Evolutionary conservation across 176 grass and related monocot species (phyloP), one percentile per base, ranked within the genome.

Genomic region (Oryza brachyantha): DNA sequence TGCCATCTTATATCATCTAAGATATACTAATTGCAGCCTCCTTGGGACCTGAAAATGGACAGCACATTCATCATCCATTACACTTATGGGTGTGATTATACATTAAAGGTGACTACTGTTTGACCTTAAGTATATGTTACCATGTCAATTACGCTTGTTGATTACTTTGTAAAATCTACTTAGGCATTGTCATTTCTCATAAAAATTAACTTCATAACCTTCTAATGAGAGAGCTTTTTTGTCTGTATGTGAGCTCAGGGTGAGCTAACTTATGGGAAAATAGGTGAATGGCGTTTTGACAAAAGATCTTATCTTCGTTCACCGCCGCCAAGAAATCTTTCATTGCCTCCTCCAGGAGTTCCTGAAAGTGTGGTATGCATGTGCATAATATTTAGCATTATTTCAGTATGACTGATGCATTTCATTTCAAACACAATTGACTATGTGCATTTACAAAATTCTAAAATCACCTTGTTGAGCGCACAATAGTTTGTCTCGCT

Each of bases 291-390:
- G 90, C 90, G 88, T 57, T 97, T 97, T 90, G 93, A 97, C 76
- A 97, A 97, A 87, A 93, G 96, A 96, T 84, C 92, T 28, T 93
- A 91, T 80, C 84, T 99, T 73, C 88, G 42, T 57, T 89, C 84
- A 74, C 88, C 90, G 43, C 92, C 90, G 73, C 92, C 96, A 70
- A 99, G 88, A 82, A 99, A 99, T 89, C 88, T 99, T 63, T 65
- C 90, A 11, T 84, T 93, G 31, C 92, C 96, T 13, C 96, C 96
- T 87, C 92, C 86, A 70, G 86, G 96, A 78, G 96, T 99, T 58
- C 96, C 92, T 73, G 96, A 99, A 96, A 99, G 96, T 87, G 96
- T 99, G 96, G 96, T 99, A 93, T n/a, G n/a, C n/a, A n/a, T 65
- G 96, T 84, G 65, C 37, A 54, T 29, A 75, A 1, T 11, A 11